Conservation (phyloP, 768 basidiomycete species). For the Pleurotus citrinopileatus region DNA sequence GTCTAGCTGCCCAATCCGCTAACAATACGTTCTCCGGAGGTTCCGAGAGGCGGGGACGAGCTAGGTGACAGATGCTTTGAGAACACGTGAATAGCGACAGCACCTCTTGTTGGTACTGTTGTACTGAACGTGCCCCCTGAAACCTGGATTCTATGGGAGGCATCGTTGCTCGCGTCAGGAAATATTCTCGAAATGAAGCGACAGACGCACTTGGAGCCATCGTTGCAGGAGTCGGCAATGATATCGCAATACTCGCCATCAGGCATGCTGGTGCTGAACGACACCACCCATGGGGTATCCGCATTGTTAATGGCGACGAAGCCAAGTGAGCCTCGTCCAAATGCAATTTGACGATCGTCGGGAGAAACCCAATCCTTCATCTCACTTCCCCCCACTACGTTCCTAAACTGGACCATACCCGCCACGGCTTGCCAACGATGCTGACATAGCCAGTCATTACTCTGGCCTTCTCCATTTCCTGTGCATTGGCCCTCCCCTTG, state of each 20-base stretch:
- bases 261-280: constrained; percentile 42
- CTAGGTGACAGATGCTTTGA: too few species aligned
- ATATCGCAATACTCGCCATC: constrained; percentile 37
- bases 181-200: background rate
- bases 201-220: background rate
- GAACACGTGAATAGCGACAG: background rate
- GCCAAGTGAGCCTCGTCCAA: constrained; percentile 44
- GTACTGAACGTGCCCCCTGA: background rate
- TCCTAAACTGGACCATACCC: constrained; percentile 31
- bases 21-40: too few species aligned
- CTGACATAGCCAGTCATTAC: constrained; percentile 39
- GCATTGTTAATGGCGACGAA: constrained; percentile 53
- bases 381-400: constrained; percentile 35
- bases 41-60: too few species aligned
- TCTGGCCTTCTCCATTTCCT: background rate
- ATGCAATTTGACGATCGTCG: constrained; percentile 40
- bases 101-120: background rate
- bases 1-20: too few species aligned
- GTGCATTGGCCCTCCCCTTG: background rate
- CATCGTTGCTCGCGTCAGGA: background rate
- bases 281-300: constrained; percentile 38
- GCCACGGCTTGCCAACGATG: constrained; percentile 45
- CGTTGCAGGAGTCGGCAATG: background rate
- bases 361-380: constrained; percentile 37
- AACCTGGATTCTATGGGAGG: background rate